phyloP scores from a whole-genome alignment of 2,329 filamentous ascomycete species.

The Paraconiothyrium sp. region DNA sequence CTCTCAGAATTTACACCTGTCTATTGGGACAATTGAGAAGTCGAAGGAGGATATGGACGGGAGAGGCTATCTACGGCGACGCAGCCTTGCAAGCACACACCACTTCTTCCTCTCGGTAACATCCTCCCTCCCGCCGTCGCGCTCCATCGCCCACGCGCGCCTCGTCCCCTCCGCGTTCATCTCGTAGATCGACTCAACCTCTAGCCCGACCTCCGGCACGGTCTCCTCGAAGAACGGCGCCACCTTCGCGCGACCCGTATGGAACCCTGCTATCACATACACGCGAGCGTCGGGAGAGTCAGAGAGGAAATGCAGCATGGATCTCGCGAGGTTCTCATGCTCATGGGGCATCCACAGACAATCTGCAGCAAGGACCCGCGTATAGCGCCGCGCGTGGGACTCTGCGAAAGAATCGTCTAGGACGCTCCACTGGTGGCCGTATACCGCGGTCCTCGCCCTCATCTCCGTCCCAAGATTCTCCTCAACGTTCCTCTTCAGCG shows the following conservation, averaged over 20 bases:
- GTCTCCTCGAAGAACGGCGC: constrained; percentile 70
- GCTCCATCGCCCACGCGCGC: constrained; percentile 65
- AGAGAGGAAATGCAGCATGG: constrained; percentile 70
- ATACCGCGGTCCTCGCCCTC: constrained; percentile 54
- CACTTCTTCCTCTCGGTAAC: constrained; percentile 72
- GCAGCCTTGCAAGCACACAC: constrained; percentile 66
- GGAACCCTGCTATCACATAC: constrained; percentile 76
- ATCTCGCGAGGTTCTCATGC: constrained; percentile 71
- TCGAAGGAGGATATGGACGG: too few species aligned
- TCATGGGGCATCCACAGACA: constrained; percentile 80
- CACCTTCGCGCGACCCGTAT: constrained; percentile 74
- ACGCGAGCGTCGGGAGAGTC: constrained; percentile 59
- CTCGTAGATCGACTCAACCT: constrained; percentile 73
- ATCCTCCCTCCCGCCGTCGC: constrained; percentile 70
- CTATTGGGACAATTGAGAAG: neutral
- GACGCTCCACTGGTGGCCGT: constrained; percentile 73
- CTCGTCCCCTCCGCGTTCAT: constrained; percentile 71
- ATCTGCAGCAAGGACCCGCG: constrained; percentile 74
- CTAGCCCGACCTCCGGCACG: constrained; percentile 60
- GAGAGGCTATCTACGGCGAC: constrained; percentile 23
- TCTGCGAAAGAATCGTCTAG: constrained; percentile 54
- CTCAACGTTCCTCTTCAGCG: constrained; percentile 66
- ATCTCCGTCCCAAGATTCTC: constrained; percentile 59
- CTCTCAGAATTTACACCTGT: neutral
- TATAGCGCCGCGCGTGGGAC: constrained; percentile 58